A percentile compares a stretch with the other conserved stretches of the same genome.
Conservation (phyloP, 805 yeast genomes). For the Kregervanrija pseudodelftensis region DNA sequence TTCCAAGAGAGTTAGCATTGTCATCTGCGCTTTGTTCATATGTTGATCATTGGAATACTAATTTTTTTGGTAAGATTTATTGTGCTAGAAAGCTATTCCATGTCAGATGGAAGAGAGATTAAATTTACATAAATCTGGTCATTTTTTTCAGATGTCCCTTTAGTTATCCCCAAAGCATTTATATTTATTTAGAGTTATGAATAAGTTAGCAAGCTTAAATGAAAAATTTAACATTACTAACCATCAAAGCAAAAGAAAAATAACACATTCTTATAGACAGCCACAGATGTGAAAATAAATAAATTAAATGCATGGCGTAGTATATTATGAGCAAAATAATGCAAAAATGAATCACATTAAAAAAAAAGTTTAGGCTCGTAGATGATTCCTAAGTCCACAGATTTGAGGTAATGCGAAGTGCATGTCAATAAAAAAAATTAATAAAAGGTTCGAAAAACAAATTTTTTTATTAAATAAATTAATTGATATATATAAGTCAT, state of each 20-base stretch:
- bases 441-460: neutral
- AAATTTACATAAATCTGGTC: neutral
- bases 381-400: too few relatives aligned
- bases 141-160: too few relatives aligned
- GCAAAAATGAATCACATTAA: too few relatives aligned
- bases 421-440: neutral
- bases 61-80: conserved; percentile 57
- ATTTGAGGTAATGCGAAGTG: neutral
- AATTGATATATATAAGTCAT: neutral
- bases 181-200: too few relatives aligned
- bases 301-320: too few relatives aligned
- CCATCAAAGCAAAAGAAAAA: neutral
- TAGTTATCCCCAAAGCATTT: too few relatives aligned
- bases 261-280: neutral
- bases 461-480: neutral
- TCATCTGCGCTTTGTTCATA: conserved; percentile 53
- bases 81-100: conserved; percentile 43
- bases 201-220: too few relatives aligned
- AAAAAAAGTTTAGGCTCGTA: too few relatives aligned
- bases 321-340: too few relatives aligned
- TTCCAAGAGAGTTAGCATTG: conserved; percentile 52
- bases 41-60: conserved; percentile 64
- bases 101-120: conserved; percentile 53
- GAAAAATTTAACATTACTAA: neutral
- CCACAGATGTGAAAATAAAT: neutral